A percentile compares a stretch with the other conserved stretches of the same genome.
phyloP scores from a whole-genome alignment of 1,139 yeast genomes.

The Saccharomycopsis crataegensis region DNA sequence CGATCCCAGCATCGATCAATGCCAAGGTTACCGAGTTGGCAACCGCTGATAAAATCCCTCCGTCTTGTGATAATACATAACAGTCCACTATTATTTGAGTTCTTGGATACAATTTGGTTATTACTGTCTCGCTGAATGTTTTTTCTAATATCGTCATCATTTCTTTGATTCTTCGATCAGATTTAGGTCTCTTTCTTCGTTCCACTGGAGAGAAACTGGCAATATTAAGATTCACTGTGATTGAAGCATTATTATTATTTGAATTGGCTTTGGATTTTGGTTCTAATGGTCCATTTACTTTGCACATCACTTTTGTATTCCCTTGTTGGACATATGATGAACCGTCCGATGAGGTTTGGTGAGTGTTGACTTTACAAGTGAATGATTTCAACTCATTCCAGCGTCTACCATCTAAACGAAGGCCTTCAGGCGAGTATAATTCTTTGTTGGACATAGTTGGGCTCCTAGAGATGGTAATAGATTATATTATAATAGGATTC shows the following conservation, averaged over 20 bases:
- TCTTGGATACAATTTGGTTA: constrained; percentile 71
- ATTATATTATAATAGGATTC: too few species aligned
- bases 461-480: not conserved
- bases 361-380: constrained; percentile 76
- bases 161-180: constrained; percentile 70
- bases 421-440: constrained; percentile 88
- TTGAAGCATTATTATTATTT: constrained; percentile 39
- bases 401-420: constrained; percentile 86
- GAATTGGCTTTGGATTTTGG: constrained; percentile 60
- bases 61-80: constrained; percentile 83
- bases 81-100: constrained; percentile 68
- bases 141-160: constrained; percentile 66
- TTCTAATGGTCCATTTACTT: constrained; percentile 86
- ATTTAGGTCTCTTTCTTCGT: constrained; percentile 53
- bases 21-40: constrained; percentile 89
- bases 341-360: constrained; percentile 85
- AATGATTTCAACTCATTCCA: constrained; percentile 89
- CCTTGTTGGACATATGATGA: constrained; percentile 92
- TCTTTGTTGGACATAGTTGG: constrained; percentile 33
- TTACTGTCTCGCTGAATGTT: constrained; percentile 74
- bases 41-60: constrained; percentile 75
- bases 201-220: constrained; percentile 80
- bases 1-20: constrained; percentile 88
- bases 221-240: constrained; percentile 59
- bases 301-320: constrained; percentile 78